phyloP scores from a whole-genome alignment of 495 filamentous ascomycete genomes.

The Daldinia loculata region DNA sequence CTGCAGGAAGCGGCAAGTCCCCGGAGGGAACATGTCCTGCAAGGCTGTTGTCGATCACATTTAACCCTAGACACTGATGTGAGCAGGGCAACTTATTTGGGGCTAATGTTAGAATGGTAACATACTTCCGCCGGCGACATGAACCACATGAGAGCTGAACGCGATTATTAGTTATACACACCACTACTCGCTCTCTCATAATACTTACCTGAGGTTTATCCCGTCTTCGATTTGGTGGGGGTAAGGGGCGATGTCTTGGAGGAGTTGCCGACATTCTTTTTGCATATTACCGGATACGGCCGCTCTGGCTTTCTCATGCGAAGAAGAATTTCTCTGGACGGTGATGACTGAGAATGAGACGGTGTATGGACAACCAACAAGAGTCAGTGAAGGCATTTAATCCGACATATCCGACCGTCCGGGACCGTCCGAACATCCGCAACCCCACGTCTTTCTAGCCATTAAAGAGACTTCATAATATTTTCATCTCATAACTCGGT shows the following conservation, averaged over 20 bases:
- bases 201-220: slow-evolving; percentile 44
- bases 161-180: neutral
- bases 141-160: slow-evolving; percentile 43
- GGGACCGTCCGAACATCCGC: neutral
- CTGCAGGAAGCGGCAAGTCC: slow-evolving; percentile 45
- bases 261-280: slow-evolving; percentile 19
- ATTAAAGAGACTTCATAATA: neutral
- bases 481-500: neutral
- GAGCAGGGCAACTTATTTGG: neutral
- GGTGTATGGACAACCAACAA: neutral
- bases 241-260: slow-evolving; percentile 37
- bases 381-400: neutral
- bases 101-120: neutral
- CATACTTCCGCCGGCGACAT: slow-evolving; percentile 48
- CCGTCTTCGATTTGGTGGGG: slow-evolving; percentile 41
- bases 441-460: neutral
- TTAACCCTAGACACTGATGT: slow-evolving; percentile 28
- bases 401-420: slow-evolving; percentile 4
- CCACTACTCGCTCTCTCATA: neutral
- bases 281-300: slow-evolving; percentile 20
- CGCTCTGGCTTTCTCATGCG: neutral
- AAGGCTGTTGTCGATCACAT: slow-evolving; percentile 47
- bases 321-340: neutral
- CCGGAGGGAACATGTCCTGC: slow-evolving; percentile 44
- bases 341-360: neutral